Base-by-base conservation (phyloP, 306 rosid genomes). In the Sicyos edulis region DNA sequence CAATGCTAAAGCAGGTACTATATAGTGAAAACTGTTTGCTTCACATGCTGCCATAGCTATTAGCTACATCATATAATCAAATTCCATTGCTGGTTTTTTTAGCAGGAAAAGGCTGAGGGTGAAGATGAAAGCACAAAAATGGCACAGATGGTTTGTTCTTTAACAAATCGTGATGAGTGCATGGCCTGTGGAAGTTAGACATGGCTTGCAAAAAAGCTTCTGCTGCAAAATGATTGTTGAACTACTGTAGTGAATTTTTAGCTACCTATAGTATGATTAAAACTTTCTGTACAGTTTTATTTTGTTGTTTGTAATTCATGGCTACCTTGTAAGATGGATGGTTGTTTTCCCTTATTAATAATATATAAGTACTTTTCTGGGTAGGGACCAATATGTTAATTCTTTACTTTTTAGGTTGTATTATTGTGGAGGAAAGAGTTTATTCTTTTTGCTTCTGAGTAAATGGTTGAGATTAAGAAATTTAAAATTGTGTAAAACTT, bases 131-230 rank as follows among this genome's bases (percentile, higher is more conserved):
- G 83, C 76, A 76, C 92, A 4, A 79, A 86, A 61, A 86, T 89
- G 83, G 96, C 95, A 40, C 91, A 89, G 77, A 88, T 89, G 96
- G 89, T 92, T 19, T 92, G 97, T 80, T 92, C 97, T 47, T 66
- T 89, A 63, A 78, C 95, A 20, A 92, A 92, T 80, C 81, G 86
- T 16, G 97, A 92, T 12, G 97, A 89, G 7, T 92, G 97, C 78
- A 20, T 86, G 79, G 85, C 97, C 50, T 92, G 97, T 54, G 97
- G 97, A 77, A 89, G 97, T 83, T 92, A 74, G 64, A 73, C 10
- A 67, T 67, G 19, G 34, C 7, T 57, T 21, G 21, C 29, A 26
- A 26, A 32, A 32, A 32, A 32, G 37, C 5, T 32, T 5, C 4
- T 32, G 37, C 44, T 37, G 8, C 44, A 5, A 37, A 37, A 37